These are phyloP conservation scores for Pythium dissimile DNA, from an alignment of 352 stramenopile species.

Conservation along the genomic window DNA sequence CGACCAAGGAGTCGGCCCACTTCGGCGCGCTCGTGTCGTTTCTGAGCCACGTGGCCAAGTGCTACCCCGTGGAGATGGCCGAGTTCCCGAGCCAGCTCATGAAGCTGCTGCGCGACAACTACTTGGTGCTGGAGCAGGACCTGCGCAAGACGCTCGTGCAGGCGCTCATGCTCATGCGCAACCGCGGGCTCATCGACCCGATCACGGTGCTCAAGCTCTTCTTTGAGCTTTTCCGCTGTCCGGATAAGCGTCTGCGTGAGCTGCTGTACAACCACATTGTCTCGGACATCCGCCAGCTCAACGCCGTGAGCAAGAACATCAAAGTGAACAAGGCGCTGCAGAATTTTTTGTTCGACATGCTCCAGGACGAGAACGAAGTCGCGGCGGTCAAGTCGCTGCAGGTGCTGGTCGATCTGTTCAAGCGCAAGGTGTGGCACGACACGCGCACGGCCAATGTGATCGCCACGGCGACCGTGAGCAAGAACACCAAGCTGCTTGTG, in stretches of 20 bases:
- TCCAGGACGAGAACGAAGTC: constrained; percentile 87
- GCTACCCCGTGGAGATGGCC: constrained; percentile 83
- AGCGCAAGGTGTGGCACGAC: constrained; percentile 96
- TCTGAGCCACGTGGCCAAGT: constrained; percentile 90
- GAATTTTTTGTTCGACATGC: constrained; percentile 94
- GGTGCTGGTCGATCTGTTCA: constrained; percentile 95
- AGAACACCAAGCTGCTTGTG: constrained; percentile 85
- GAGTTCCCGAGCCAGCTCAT: constrained; percentile 92
- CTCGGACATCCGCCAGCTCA: constrained; percentile 88
- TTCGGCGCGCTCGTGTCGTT: constrained; percentile 98
- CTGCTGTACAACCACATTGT: constrained; percentile 96
- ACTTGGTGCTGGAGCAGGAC: constrained; percentile 88
- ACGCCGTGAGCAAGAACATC: constrained; percentile 92
- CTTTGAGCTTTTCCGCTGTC: constrained; percentile 95
- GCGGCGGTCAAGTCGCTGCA: constrained; percentile 89
- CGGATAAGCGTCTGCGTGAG: constrained; percentile 95
- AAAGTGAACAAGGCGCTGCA: constrained; percentile 95
- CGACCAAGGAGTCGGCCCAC: constrained; percentile 86
- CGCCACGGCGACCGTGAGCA: constrained; percentile 86
- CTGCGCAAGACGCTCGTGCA: constrained; percentile 94
- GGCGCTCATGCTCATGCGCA: constrained; percentile 95
- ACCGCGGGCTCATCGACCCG: constrained; percentile 90
- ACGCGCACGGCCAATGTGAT: constrained; percentile 97
- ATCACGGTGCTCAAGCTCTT: constrained; percentile 94
- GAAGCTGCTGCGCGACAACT: constrained; percentile 88